Conservation (phyloP, 768 basidiomycete species). For the Coprinopsis marcescibilis region DNA sequence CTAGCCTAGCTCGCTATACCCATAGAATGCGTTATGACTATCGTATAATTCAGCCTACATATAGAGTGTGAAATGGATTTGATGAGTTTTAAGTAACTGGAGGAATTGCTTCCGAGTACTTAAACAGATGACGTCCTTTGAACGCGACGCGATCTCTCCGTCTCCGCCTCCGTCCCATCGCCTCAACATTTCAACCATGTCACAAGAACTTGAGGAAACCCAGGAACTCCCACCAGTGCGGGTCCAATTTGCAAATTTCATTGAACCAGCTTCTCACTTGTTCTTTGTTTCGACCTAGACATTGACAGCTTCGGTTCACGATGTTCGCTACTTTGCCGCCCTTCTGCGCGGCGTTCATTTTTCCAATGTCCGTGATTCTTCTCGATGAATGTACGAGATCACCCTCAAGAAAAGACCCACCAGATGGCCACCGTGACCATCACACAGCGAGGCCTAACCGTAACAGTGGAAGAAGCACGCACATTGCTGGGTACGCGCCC, state of each 20-base stretch:
- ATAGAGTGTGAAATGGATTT: no score
- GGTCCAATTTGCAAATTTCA: background rate
- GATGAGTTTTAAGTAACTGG: no score
- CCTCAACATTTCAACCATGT: background rate
- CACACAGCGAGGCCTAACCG: constrained; percentile 60
- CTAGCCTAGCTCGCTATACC: constrained; percentile 16
- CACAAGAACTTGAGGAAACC: constrained; percentile 1
- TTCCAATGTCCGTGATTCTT: constrained; percentile 51
- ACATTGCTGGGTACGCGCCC: constrained; percentile 62
- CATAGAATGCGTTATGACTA: no score
- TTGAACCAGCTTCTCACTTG: background rate
- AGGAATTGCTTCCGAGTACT: no score
- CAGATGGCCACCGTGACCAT: constrained; percentile 59
- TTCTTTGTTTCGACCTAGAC: constrained; percentile 34
- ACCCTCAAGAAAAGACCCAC: constrained; percentile 8
- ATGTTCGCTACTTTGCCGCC: constrained; percentile 75
- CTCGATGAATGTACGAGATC: background rate
- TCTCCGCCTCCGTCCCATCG: background rate
- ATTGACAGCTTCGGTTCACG: constrained; percentile 68
- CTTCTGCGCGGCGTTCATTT: constrained; percentile 82
- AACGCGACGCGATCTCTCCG: no score
- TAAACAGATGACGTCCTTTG: no score
- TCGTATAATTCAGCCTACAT: no score
- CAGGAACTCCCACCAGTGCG: constrained; percentile 1
- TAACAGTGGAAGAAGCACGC: constrained; percentile 82